Percentiles rank a stretch among this genome's conserved stretches.
These are phyloP conservation scores for Pluteus cervinus DNA, from an alignment of 768 basidiomycete species.

Conservation along the genomic window DNA sequence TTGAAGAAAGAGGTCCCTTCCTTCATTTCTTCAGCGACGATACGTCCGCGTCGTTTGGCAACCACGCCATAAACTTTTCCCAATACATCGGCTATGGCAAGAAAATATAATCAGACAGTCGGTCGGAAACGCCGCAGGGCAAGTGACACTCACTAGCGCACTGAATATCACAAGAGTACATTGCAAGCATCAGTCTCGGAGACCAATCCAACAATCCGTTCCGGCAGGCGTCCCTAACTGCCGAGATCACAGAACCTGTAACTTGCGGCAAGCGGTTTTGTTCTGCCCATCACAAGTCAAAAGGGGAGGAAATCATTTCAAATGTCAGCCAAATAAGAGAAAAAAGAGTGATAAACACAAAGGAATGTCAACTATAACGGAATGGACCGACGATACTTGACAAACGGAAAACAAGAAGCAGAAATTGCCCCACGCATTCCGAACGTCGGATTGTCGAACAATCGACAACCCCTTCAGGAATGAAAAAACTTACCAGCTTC, in stretches of 20 bases:
- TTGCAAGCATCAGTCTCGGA: slow-evolving; percentile 91
- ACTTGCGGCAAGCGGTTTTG: slow-evolving; percentile 80
- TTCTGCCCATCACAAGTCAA: slow-evolving; percentile 35
- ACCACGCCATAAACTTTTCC: slow-evolving; percentile 98
- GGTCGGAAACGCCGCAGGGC: slow-evolving; percentile 9
- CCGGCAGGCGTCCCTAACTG: slow-evolving; percentile 84
- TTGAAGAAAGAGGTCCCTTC: slow-evolving; percentile 95
- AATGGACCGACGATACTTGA: too few species aligned
- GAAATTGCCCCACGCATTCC: too few species aligned
- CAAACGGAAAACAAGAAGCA: too few species aligned
- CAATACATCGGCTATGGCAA: slow-evolving; percentile 79
- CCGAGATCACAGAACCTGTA: slow-evolving; percentile 85
- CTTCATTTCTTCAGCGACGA: slow-evolving; percentile 98
- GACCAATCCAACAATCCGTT: slow-evolving; percentile 95
- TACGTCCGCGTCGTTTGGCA: slow-evolving; percentile 82
- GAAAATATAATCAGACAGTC: slow-evolving; percentile 1
- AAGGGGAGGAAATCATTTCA: neutral
- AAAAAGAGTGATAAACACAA: slow-evolving; percentile 1
- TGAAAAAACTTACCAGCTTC: slow-evolving; percentile 57
- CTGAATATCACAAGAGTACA: slow-evolving; percentile 99
- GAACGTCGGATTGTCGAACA: too few species aligned
- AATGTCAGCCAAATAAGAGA: slow-evolving; percentile 9
- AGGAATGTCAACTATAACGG: too few species aligned
- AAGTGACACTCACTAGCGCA: slow-evolving; percentile 49
- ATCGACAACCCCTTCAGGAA: too few species aligned